Conservation (phyloP, 2,329 filamentous ascomycete genomes). For the Colletotrichum tofieldiae region DNA sequence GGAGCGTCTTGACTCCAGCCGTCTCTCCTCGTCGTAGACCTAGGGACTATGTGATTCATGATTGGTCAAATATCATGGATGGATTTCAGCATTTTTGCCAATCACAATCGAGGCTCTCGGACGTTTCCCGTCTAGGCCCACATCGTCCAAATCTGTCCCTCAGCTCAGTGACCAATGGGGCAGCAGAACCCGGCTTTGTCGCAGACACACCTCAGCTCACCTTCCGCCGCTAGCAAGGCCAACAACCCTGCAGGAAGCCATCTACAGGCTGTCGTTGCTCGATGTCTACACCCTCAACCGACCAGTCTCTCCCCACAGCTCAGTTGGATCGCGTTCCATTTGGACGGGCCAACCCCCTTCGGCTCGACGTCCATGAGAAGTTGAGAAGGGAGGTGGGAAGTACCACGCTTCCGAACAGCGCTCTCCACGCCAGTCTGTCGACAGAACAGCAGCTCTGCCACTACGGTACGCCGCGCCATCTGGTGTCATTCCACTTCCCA, state of each 20-base stretch:
- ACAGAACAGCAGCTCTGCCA: conserved; percentile 14
- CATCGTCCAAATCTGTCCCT: conserved; percentile 40
- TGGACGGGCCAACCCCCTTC: conserved; percentile 22
- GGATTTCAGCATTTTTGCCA: conserved; percentile 41
- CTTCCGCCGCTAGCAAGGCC: conserved; percentile 48
- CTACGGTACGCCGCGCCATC: conserved; percentile 31
- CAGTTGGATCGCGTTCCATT: conserved; percentile 33
- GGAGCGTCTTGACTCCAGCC: neutral
- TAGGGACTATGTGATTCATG: neutral
- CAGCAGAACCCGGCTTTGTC: conserved; percentile 48
- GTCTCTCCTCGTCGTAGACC: conserved; percentile 34
- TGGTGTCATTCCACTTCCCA: conserved; percentile 40
- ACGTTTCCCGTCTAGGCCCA: conserved; percentile 30
- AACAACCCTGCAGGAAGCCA: conserved; percentile 48
- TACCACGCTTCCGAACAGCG: conserved; percentile 32
- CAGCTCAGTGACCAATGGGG: conserved; percentile 50
- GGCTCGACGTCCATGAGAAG: conserved; percentile 35
- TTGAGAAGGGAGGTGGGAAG: conserved; percentile 20
- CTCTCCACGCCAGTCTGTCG: conserved; percentile 23
- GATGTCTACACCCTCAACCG: conserved; percentile 50
- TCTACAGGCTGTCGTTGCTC: conserved; percentile 53
- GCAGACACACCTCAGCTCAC: conserved; percentile 54
- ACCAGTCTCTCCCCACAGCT: conserved; percentile 27
- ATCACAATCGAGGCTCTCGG: conserved; percentile 28
- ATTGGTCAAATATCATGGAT: conserved; percentile 33